Base-by-base conservation (phyloP, 2,329 filamentous ascomycete species). In the Neophaeococcomyces mojaviensis region DNA sequence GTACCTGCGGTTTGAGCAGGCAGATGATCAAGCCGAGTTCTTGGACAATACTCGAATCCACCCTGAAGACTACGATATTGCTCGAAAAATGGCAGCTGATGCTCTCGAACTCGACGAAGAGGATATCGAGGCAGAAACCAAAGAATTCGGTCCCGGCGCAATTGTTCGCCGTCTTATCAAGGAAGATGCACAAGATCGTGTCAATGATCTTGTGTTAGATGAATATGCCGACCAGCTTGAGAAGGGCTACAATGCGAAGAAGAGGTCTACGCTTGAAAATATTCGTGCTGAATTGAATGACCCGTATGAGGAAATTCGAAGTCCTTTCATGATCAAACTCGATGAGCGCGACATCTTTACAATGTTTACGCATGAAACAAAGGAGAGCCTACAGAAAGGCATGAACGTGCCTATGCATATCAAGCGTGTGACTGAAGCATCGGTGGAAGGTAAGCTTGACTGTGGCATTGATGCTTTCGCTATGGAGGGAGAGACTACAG, bases 31-130 rank as follows among this genome's bases (percentile, higher is more conserved):
- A 12, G 87, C 89, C 1, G 92, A 98, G 62, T 94, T 94, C 48
- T 75, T 98, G 20, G 92, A 98, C 67, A 94, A 92, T 62, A 98
- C 92, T 38, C 86, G 92, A 70, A 88, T 98, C 15, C 92, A 98
- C 60, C 92, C 92, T 1, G 92, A 98, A 70, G 92, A 98, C 63
- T 98, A 98, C 65, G 92, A 98, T 57, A 82, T 98, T 51, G 92
- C 88, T 39, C 86, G 90, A 57, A 98, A 98, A 69, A 97, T 98
- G 84, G 92, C 92, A 16, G 92, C 92, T 3, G 92, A 98, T 71
- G 92, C 92, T 13, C 73, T 98, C 39, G 90, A 96, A 62, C 76
- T 98, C 55, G 92, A 98, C 57, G 92, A 98, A 67, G 92, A 98
- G 69, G 92, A 98, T 59, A 88, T 98, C 62, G 94, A 95, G 66